Evolutionary conservation across 805 yeast species (phyloP).

Genomic region (Saturnispora kantuleensis): DNA sequence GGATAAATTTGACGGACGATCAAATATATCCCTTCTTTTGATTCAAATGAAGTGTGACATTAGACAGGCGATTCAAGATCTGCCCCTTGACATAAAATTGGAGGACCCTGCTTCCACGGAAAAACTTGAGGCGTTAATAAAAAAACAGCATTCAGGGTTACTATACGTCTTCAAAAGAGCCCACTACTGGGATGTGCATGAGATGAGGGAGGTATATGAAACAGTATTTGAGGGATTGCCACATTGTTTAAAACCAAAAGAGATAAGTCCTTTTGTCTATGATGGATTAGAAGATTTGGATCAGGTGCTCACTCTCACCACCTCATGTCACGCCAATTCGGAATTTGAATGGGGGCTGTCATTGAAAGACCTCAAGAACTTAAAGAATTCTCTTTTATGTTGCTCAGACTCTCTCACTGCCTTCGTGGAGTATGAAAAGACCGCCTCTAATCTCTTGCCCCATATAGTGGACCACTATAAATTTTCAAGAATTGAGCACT

Average conservation of each 20-base stretch:
- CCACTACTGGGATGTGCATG: conserved; percentile 5
- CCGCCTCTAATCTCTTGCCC: background rate
- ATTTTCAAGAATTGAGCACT: background rate
- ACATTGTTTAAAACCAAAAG: conserved; percentile 4
- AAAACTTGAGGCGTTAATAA: background rate
- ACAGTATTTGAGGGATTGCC: conserved; percentile 6
- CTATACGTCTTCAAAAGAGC: conserved; percentile 7
- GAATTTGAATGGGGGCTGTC: conserved; percentile 5
- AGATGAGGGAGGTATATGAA: conserved; percentile 4
- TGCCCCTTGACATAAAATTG: conserved; percentile 1
- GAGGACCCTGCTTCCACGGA: background rate
- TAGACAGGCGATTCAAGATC: background rate
- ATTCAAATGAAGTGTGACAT: conserved; percentile 7
- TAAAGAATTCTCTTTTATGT: background rate
- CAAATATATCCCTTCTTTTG: conserved; percentile 5
- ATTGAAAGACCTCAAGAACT: background rate
- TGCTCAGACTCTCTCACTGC: conserved; percentile 6
- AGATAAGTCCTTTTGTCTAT: conserved; percentile 1
- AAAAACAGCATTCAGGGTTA: conserved; percentile 6
- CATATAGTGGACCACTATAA: background rate
- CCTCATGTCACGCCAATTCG: background rate
- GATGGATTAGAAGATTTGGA: conserved; percentile 8
- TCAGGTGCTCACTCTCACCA: conserved; percentile 1
- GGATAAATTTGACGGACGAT: conserved; percentile 3
- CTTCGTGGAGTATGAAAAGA: background rate